Conservation (phyloP, 495 filamentous ascomycete genomes). For the Xylaria curta region DNA sequence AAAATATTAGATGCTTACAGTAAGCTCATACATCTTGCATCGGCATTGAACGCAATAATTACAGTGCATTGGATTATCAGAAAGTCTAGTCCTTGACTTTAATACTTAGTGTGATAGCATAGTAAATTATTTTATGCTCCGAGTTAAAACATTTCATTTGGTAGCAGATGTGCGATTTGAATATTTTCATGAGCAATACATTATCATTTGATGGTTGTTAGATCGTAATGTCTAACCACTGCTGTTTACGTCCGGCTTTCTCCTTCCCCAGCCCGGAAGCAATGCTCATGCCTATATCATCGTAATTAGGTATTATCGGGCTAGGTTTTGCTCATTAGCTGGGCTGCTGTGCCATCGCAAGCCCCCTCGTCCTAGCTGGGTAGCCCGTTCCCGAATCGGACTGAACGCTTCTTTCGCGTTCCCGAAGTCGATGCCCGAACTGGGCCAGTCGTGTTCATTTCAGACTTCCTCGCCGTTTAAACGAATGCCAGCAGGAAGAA, state of each 20-base stretch:
- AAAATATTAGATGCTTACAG: background rate
- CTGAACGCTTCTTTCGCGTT: slow-evolving; percentile 31
- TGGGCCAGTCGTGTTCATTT: slow-evolving; percentile 23
- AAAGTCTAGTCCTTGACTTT: background rate
- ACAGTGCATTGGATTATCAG: background rate
- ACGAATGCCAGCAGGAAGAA: slow-evolving; percentile 45
- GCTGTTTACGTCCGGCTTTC: slow-evolving; percentile 29
- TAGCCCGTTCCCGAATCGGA: slow-evolving; percentile 44
- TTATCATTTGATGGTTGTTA: slow-evolving; percentile 42
- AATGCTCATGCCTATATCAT: slow-evolving; percentile 40
- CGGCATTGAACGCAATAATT: background rate
- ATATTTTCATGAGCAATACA: slow-evolving; percentile 38
- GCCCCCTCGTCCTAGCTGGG: slow-evolving; percentile 41
- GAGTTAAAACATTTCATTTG: background rate
- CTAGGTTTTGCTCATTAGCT: slow-evolving; percentile 44
- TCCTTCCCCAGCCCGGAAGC: slow-evolving; percentile 29
- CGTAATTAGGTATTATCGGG: slow-evolving; percentile 48
- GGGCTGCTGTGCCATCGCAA: slow-evolving; percentile 29
- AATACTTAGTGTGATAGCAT: background rate
- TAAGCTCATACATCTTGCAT: background rate
- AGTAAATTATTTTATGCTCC: background rate
- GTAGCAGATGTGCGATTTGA: background rate
- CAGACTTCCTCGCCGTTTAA: slow-evolving; percentile 36
- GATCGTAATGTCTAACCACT: slow-evolving; percentile 40
- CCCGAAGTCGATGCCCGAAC: slow-evolving; percentile 30